A percentile compares a stretch with the other conserved stretches of the same genome.
These are phyloP conservation scores for Arabis hirsuta DNA, from an alignment of 345 rosid species.

Conservation along the genomic window DNA sequence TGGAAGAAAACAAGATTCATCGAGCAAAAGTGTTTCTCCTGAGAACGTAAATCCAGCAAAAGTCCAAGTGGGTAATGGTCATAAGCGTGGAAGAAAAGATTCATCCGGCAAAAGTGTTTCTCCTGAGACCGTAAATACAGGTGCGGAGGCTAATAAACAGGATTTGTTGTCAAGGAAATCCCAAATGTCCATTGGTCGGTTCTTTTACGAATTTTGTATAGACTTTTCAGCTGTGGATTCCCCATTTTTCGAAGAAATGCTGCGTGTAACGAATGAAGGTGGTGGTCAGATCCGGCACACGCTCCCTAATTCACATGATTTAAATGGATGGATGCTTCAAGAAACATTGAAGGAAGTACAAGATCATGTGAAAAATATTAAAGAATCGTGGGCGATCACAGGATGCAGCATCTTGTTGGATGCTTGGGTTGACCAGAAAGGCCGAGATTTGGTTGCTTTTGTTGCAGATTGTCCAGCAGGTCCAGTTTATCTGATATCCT, in stretches of 20 bases:
- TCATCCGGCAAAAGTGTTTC: slow-evolving; percentile 13
- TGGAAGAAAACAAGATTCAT: neutral
- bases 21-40: slow-evolving; percentile 10
- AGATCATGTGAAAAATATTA: slow-evolving; percentile 47
- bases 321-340: slow-evolving; percentile 51
- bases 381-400: slow-evolving; percentile 56
- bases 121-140: neutral
- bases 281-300: slow-evolving; percentile 22
- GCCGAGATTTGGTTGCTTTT: slow-evolving; percentile 55
- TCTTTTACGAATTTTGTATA: slow-evolving; percentile 52
- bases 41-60: neutral
- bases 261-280: neutral
- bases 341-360: slow-evolving; percentile 48
- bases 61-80: neutral
- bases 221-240: slow-evolving; percentile 52
- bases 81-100: slow-evolving; percentile 30
- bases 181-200: slow-evolving; percentile 45
- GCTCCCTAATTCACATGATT: slow-evolving; percentile 43
- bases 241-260: slow-evolving; percentile 48
- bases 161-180: slow-evolving; percentile 36
- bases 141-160: slow-evolving; percentile 4
- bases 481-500: slow-evolving; percentile 55
- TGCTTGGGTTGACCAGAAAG: slow-evolving; percentile 60
- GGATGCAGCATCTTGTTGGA: slow-evolving; percentile 75
- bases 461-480: slow-evolving; percentile 61